Base-by-base conservation (phyloP, 768 basidiomycete genomes). In the Suillus fuscotomentosus region DNA sequence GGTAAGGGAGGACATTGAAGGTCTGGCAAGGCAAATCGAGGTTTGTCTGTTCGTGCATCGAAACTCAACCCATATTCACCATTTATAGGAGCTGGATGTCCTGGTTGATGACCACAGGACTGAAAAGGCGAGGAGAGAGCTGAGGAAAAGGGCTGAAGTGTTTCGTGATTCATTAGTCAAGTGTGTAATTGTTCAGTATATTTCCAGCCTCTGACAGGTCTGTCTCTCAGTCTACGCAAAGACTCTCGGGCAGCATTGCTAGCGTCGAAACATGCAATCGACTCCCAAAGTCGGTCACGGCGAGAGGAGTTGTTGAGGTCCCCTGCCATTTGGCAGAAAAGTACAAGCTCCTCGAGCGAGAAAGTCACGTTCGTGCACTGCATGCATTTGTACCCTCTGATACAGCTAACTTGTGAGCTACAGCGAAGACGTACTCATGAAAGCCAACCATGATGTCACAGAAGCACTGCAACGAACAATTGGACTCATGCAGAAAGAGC, bases 361-460 rank as follows among this genome's bases (percentile, higher is more conserved):
- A 90, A 91, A 79, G 79, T 81, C 61, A 79, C 82, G 90, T 90
- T 66, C 63, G 88, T 84, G 8, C 24, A 34, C 31, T 5, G 39
- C n/a, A 56, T 60, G 42, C 53, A 39, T 41, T n/a, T 34, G 9
- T 10, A 13, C 22, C 36, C 4, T 60, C 60, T 10, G 39, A 42
- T 56, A 1, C 22, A 20, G 9, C 57, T 62, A 55, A 39, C 61
- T 34, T 65, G 61, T 62, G 22, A n/a, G 15, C 27, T 48, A 57
- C 54, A 91, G 89, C 9, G 94, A 95, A 67, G 95, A 97, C 68
- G 83, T 84, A 0, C 83, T 99, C 14, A 95, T 95, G 89, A 88
- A 88, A 67, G 88, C 94, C n/a, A 94, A 89, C 62, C 84, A 91
- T 66, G 86, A 95, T 66, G 93, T 99, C 10, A 98, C 96, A 1